phyloP scores from a whole-genome alignment of 768 basidiomycete species.

The Kwoniella dejecticola region DNA sequence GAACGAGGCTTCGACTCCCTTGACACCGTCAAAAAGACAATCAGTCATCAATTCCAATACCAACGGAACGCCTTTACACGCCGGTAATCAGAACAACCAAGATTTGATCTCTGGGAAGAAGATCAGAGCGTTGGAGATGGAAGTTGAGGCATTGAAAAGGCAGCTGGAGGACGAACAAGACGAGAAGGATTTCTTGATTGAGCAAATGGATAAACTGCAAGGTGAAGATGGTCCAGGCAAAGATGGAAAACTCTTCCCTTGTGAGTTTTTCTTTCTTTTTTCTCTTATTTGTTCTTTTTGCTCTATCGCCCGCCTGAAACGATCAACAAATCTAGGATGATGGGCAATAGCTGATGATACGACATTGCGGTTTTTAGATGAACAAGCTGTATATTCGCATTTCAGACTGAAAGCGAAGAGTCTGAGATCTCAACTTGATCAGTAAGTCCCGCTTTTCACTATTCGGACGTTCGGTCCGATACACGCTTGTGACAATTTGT shows the following conservation, averaged over 20 bases:
- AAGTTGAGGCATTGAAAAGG: constrained; percentile 43
- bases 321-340: too few relatives aligned
- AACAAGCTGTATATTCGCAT: constrained; percentile 49
- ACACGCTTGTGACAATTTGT: too few relatives aligned
- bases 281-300: too few relatives aligned
- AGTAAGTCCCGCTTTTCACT: too few relatives aligned
- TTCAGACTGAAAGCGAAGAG: constrained; percentile 49
- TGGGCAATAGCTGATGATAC: not conserved
- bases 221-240: constrained; percentile 13
- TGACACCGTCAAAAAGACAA: constrained; percentile 35
- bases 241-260: too few relatives aligned
- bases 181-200: constrained; percentile 45
- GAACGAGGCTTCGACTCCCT: constrained; percentile 29
- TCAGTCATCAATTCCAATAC: constrained; percentile 68
- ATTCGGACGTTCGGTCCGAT: too few relatives aligned
- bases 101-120: constrained; percentile 62
- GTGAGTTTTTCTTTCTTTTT: too few relatives aligned
- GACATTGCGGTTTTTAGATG: constrained; percentile 17
- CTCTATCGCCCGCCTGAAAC: too few relatives aligned
- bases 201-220: constrained; percentile 38
- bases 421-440: constrained; percentile 43
- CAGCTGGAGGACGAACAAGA: constrained; percentile 52
- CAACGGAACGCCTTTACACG: constrained; percentile 64
- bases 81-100: constrained; percentile 51
- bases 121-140: constrained; percentile 41